Conservation (phyloP, 139 green algal species). For the Chlorella sp. region DNA sequence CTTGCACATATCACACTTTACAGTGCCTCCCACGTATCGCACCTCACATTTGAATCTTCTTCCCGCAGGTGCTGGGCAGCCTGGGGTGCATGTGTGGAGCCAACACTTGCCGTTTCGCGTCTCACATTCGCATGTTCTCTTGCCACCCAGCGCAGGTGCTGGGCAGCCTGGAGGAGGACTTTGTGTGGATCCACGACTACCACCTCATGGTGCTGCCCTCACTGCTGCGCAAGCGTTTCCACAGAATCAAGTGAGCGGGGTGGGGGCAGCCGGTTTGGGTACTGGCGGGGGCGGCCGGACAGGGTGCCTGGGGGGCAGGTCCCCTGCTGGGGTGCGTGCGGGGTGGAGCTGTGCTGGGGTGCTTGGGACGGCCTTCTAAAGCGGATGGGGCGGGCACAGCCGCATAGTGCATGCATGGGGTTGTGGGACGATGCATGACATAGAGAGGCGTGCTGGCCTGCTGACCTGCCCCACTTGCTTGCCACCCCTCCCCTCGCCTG, state of each 20-base stretch:
- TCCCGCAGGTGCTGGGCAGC: not conserved
- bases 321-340: not conserved
- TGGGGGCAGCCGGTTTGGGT: no score
- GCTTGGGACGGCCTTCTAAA: no score
- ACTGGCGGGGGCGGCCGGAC: no score
- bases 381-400: no score
- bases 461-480: not conserved
- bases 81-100: slow-evolving; percentile 95
- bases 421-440: not conserved
- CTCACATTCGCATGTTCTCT: no score
- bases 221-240: slow-evolving; percentile 87
- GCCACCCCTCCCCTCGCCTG: not conserved
- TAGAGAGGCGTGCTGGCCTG: no score
- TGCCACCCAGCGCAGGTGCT: slow-evolving; percentile 60
- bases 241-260: slow-evolving; percentile 59
- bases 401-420: no score
- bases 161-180: slow-evolving; percentile 80
- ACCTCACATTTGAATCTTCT: no score
- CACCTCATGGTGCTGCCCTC: slow-evolving; percentile 97
- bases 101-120: no score
- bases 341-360: not conserved
- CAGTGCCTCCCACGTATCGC: no score
- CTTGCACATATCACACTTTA: no score
- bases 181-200: slow-evolving; percentile 99
- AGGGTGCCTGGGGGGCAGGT: no score